Percentiles rank a stretch among this genome's conserved stretches.
Conservation (phyloP, 2,329 filamentous ascomycete genomes). For the Talaromyces marneffei region DNA sequence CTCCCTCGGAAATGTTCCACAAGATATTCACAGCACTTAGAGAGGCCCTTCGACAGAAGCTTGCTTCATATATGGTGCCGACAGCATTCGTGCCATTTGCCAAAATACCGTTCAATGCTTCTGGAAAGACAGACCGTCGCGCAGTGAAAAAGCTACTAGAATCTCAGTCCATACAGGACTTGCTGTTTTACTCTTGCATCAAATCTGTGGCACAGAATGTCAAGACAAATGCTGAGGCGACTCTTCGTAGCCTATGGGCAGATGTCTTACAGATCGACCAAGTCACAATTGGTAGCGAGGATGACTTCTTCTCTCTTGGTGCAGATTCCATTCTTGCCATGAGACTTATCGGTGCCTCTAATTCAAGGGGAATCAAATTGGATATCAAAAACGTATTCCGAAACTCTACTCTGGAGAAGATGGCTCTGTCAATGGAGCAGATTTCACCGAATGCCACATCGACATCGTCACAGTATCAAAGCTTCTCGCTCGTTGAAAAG, state of each 20-base stretch:
- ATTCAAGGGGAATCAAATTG: neutral
- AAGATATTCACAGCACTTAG: neutral
- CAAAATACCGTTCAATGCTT: neutral
- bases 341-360: neutral
- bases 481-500: neutral
- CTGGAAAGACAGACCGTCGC: neutral
- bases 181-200: neutral
- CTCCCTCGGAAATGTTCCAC: neutral
- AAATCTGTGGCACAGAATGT: neutral
- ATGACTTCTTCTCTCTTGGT: conserved; percentile 27
- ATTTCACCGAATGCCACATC: neutral
- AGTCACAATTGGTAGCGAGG: conserved; percentile 11
- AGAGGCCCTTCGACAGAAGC: neutral
- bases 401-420: neutral
- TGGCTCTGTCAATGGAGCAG: neutral
- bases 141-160: neutral
- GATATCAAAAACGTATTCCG: neutral
- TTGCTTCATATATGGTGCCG: neutral
- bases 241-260: neutral
- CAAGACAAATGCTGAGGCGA: neutral
- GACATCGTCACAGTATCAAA: neutral
- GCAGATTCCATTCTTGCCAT: conserved; percentile 21
- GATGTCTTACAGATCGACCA: neutral
- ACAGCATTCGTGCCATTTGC: neutral
- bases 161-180: neutral